A percentile compares a stretch with the other conserved stretches of the same genome.
These are phyloP conservation scores for Pythium volutum DNA, from an alignment of 352 stramenopile genomes.

Conservation along the genomic window DNA sequence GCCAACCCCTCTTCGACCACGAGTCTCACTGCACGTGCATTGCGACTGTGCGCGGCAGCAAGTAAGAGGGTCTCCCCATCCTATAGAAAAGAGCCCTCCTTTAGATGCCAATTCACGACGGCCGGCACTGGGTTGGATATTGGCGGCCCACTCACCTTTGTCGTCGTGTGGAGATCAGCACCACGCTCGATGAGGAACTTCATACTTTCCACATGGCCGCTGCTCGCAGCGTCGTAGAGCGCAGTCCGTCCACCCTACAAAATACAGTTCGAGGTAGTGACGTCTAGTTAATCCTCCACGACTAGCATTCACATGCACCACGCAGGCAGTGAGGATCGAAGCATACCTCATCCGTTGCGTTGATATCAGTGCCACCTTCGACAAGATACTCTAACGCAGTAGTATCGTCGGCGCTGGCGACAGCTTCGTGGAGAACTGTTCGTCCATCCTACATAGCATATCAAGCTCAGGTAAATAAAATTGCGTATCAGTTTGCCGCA, in stretches of 20 bases:
- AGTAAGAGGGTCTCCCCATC: not conserved
- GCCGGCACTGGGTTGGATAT: not conserved
- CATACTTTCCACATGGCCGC: not conserved
- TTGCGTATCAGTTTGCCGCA: not conserved
- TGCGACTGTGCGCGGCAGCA: too few species aligned
- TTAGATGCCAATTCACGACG: not conserved
- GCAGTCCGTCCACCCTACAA: not conserved
- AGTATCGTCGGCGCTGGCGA: not conserved
- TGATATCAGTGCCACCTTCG: not conserved
- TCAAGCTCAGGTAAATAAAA: not conserved
- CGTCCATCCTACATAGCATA: not conserved
- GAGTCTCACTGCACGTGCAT: too few species aligned
- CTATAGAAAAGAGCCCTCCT: not conserved
- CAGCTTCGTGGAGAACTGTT: not conserved
- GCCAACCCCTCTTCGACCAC: too few species aligned
- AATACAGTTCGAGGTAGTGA: not conserved
- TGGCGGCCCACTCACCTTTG: not conserved
- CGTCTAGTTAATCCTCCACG: too few species aligned
- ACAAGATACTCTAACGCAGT: not conserved
- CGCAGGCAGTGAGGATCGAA: not conserved
- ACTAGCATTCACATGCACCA: not conserved
- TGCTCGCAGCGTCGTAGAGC: not conserved
- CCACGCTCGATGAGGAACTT: not conserved
- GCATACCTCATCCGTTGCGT: not conserved
- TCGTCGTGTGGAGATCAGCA: not conserved